These are phyloP conservation scores for Phytophthora macrochlamydospora DNA, from an alignment of 352 stramenopile species.

Conservation along the genomic window DNA sequence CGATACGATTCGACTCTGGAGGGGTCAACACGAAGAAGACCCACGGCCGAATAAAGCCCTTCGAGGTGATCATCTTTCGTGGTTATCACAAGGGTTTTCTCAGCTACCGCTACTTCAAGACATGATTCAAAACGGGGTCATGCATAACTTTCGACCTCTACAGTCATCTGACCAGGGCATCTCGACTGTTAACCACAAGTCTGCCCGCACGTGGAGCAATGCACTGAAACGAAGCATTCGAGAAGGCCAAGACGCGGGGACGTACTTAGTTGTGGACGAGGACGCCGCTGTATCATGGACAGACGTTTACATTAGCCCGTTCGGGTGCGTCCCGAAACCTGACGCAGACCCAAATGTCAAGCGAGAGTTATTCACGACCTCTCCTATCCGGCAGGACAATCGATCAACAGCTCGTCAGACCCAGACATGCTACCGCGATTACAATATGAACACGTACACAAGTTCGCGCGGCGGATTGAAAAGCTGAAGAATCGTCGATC, in stretches of 20 bases:
- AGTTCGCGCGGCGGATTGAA: neutral
- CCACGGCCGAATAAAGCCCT: neutral
- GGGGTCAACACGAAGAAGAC: neutral
- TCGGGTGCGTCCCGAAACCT: constrained; percentile 15
- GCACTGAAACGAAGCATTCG: constrained; percentile 7
- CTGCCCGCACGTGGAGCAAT: neutral
- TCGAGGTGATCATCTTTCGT: neutral
- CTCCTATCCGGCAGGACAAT: constrained; percentile 5
- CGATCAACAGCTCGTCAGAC: neutral
- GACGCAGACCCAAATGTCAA: neutral
- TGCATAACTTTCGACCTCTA: neutral
- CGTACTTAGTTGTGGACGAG: constrained; percentile 14
- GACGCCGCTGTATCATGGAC: neutral
- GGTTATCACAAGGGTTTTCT: neutral
- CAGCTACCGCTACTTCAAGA: neutral
- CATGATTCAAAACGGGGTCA: neutral
- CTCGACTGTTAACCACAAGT: neutral
- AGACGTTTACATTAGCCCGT: constrained; percentile 6
- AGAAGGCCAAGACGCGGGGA: constrained; percentile 12
- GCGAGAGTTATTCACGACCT: constrained; percentile 23
- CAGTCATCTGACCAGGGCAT: neutral
- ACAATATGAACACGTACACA: neutral
- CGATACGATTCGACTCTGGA: neutral
- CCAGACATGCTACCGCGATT: neutral
- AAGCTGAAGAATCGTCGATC: too few species aligned